phyloP scores from a whole-genome alignment of 164 flowering plant species.

The Chimonanthus salicifolius region DNA sequence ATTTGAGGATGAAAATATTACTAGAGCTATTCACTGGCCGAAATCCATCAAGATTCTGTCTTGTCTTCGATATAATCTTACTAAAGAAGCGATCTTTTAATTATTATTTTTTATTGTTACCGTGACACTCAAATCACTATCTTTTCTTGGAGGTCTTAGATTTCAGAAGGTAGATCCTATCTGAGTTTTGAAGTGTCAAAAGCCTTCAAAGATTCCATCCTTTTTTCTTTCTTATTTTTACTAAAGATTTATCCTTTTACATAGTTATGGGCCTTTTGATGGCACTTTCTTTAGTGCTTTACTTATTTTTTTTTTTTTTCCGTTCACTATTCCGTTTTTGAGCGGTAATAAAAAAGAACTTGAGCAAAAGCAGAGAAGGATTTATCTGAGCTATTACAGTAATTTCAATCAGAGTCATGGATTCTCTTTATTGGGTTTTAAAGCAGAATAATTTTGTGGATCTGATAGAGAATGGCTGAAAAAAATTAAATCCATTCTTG shows the following conservation, averaged over 20 bases:
- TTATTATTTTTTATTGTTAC: too few species aligned
- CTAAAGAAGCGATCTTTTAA: too few species aligned
- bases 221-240: neutral
- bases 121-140: too few species aligned
- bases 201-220: neutral
- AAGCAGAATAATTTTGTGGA: neutral
- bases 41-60: too few species aligned
- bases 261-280: neutral
- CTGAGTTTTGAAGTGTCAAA: neutral
- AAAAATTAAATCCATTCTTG: neutral
- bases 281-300: neutral
- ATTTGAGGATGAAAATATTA: too few species aligned
- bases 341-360: neutral
- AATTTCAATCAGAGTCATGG: neutral
- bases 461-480: neutral
- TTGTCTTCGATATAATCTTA: too few species aligned
- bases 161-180: neutral
- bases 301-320: neutral
- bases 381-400: neutral
- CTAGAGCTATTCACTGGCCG: too few species aligned
- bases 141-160: neutral
- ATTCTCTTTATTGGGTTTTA: neutral
- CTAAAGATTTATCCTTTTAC: neutral
- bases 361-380: neutral
- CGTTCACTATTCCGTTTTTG: slow-evolving; percentile 1